Base-by-base conservation (phyloP, 2,329 filamentous ascomycete species). In the Aspergillus phoenicis region DNA sequence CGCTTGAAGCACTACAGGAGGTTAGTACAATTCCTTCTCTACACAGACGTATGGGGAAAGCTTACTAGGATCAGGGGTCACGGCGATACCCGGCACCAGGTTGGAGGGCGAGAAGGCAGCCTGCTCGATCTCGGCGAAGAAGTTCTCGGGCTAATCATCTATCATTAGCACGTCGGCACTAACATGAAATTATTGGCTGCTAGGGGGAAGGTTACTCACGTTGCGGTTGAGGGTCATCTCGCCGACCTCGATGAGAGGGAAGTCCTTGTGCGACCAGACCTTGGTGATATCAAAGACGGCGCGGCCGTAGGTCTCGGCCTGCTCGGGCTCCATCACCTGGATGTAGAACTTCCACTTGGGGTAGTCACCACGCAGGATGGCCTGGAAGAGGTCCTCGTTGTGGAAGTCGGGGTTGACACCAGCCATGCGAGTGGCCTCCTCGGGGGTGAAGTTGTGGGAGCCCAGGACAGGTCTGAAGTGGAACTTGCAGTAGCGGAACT, bases 91-190 rank as follows among this genome's bases (percentile, higher is more conserved):
- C 0, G 87, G 87, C 0, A 89, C 85, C 71, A 90, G 77, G 62
- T 84, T 86, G 0, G 84, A 84, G 0, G 88, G 88, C 0, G 85
- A 86, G 68, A 90, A 91, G 0, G 86, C 85, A 0, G 85, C 83
- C 74, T 90, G 87, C 72, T 91, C 88, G 51, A 89, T 84, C 67
- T 90, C 87, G 43, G 82, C 78, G 66, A 89, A 88, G 75, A 88
- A 89, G 71, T 90, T 89, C 51, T 79, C 72, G 1, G 81, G 70
- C 71, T 73, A 51, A 45, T 13, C 3, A 8, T 4, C 4, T 1
- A 24, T 45, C 41, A 11, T 13, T 17, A 47, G 2, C 2, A 4
- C 41, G 10, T 28, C 11, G 8, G 24, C 2, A 24, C 6, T 10
- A 22, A 45, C 45, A 58, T 30, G 6, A 30, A 8, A 30, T 7